Conservation (phyloP, 805 yeast genomes). For the Clavispora fructus region DNA sequence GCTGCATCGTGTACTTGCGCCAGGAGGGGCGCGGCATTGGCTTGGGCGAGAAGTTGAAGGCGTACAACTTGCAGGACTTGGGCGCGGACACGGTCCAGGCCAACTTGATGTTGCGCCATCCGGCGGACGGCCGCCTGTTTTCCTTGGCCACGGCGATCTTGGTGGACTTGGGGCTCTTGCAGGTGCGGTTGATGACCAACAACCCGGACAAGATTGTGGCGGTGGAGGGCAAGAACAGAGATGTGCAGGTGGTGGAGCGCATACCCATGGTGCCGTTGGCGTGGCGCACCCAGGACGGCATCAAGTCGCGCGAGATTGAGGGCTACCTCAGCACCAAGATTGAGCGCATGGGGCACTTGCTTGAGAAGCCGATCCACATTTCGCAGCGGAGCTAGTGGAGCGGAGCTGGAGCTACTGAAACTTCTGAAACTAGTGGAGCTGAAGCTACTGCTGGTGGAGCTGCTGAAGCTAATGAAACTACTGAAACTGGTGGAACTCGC, state of each 20-base stretch:
- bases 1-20: slow-evolving; percentile 90
- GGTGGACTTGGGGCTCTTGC: slow-evolving; percentile 68
- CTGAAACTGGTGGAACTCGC: too few species aligned
- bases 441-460: too few species aligned
- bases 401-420: too few species aligned
- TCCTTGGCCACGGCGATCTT: slow-evolving; percentile 91
- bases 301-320: slow-evolving; percentile 80
- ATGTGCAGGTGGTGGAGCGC: slow-evolving; percentile 75
- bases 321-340: slow-evolving; percentile 91
- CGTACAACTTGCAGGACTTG: slow-evolving; percentile 91
- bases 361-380: slow-evolving; percentile 43
- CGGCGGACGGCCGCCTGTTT: slow-evolving; percentile 96
- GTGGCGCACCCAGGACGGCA: slow-evolving; percentile 67
- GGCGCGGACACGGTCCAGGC: slow-evolving; percentile 99
- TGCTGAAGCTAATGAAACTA: too few species aligned
- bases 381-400: not conserved
- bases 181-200: slow-evolving; percentile 79
- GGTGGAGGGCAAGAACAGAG: slow-evolving; percentile 79
- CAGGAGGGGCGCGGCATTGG: slow-evolving; percentile 99
- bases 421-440: too few species aligned
- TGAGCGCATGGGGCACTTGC: slow-evolving; percentile 94
- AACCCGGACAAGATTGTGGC: slow-evolving; percentile 96
- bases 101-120: slow-evolving; percentile 84
- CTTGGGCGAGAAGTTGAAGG: slow-evolving; percentile 93
- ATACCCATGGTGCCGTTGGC: slow-evolving; percentile 97